Evolutionary conservation across 371 early-diverging fungal species (phyloP), one percentile per base, ranked within the genome.

Genomic region (Mucor lusitanicus): DNA sequence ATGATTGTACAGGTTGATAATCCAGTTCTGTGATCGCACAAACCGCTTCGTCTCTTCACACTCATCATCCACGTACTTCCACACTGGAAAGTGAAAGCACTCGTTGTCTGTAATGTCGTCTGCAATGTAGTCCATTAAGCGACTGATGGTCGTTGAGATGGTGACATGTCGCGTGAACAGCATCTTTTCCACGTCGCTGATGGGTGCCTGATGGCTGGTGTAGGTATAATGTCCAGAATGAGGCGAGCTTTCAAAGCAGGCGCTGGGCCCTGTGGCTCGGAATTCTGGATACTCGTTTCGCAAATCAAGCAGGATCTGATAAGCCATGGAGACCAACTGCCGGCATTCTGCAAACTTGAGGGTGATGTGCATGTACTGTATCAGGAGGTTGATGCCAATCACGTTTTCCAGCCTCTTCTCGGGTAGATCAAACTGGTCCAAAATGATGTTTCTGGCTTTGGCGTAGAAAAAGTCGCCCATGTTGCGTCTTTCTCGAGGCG

Each of bases 331-430:
- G 7, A 64, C 30, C 15, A 67, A 50, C 4, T 21, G 55, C 23
- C 50, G 32, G 19, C 56, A 63, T 37, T 72, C 72, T 0, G 25
- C 8, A 13, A 62, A 61, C 7, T 57, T 60, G 0, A 72, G 33
- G 3, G 64, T 61, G 17, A 61, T 67, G 23, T 64, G 68, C 35
- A 64, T 27, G n/a, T 72, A 67, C 25, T 54, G 40, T 12, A 30
- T 21, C 0, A 72, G 39, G 3, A 72, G 15, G 19, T 64, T 59
- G 61, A 67, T 53, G 7, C 48, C 59, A 9, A 64, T 53, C 8
- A 64, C 40, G 55, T 72, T 72, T 50, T 72, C 72, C 19, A 72
- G 23, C 12, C 67, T 23, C 40, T 67, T 72, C 3, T 72, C 72
- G 3, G 54, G 39, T 1, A 42, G 6, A 27, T 72, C 72, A 53